Percentiles rank a stretch among this genome's conserved stretches.
Conservation (phyloP, 148 eudicot species). For the Chenopodium album region DNA sequence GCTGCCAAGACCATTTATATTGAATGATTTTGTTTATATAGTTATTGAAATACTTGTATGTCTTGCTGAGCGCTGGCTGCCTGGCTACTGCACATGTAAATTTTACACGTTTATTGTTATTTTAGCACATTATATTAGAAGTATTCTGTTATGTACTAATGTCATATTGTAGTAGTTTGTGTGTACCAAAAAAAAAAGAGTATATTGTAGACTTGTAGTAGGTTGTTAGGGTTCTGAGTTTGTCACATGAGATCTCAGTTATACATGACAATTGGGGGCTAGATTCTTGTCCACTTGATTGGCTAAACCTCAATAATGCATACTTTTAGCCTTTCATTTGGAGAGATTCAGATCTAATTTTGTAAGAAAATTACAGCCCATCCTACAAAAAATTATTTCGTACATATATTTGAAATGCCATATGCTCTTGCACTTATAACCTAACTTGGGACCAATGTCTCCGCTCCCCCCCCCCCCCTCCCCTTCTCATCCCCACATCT, state of each 20-base stretch:
- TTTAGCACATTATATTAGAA: neutral
- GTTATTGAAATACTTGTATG: neutral
- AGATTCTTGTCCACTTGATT: neutral
- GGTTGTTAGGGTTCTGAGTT: neutral
- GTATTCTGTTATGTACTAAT: neutral
- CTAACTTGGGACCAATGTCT: neutral
- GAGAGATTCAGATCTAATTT: neutral
- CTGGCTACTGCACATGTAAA: neutral
- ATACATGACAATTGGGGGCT: neutral
- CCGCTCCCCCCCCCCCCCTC: too few relatives aligned
- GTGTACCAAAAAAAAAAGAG: too few relatives aligned
- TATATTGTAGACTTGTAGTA: neutral
- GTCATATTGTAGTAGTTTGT: neutral
- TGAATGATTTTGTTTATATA: too few relatives aligned
- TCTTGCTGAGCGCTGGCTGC: neutral
- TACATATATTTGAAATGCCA: too few relatives aligned
- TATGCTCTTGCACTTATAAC: neutral
- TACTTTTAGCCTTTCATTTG: neutral
- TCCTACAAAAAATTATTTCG: too few relatives aligned
- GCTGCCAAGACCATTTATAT: neutral
- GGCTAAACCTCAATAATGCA: conserved; percentile 7
- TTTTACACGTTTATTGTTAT: neutral
- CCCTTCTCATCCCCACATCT: too few relatives aligned
- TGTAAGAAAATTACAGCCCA: too few relatives aligned
- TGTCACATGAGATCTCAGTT: neutral